Evolutionary conservation across 805 yeast genomes (phyloP), one percentile per base, ranked within the genome.

Genomic region (Danielia reshetovae): DNA sequence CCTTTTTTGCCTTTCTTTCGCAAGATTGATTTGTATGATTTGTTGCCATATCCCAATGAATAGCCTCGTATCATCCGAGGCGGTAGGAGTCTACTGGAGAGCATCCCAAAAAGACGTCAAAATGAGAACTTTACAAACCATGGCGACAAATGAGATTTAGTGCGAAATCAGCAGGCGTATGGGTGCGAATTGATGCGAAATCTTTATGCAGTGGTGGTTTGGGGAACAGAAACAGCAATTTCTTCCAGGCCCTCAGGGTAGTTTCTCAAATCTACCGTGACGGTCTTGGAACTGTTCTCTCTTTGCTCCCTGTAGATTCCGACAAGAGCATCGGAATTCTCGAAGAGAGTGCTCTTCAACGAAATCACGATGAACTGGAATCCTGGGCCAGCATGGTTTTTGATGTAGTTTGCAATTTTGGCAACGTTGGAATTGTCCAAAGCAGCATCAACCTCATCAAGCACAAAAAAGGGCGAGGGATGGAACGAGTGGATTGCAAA

Each of bases 371-470:
- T 87, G 50, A 90, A 87, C 54, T 93, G 98, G 56, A 86, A 78
- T 27, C 76, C 72, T 2, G 87, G 83, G 17, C 86, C 82, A 2
- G 90, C 79, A 48, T 83, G 79, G 40, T 73, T 75, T 32, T 72
- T 72, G 40, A 93, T 86, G 54, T 89, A 93, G 39, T 77, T 79
- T n/a, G 96, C 96, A 38, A 93, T 80, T 51, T 78, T 77, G 35
- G 76, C 77, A 16, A 93, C 96, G 52, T 93, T 93, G 16, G 86
- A 78, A 40, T 85, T 81, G 59, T 93, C 98, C 39, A 93, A 72
- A 0, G 97, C 97, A 0, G 98, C 97, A 62, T 93, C 98, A n/a
- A 93, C 88, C 60, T 93, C 98, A 57, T 93, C 98, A 27, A 93
- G 65, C 0, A 93, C 95, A 55, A 93, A 90, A 55, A 93, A 93